A percentile compares a stretch with the other conserved stretches of the same genome.
Evolutionary conservation across 164 flowering plant genomes (phyloP).

Genomic region (Amborella trichopoda): DNA sequence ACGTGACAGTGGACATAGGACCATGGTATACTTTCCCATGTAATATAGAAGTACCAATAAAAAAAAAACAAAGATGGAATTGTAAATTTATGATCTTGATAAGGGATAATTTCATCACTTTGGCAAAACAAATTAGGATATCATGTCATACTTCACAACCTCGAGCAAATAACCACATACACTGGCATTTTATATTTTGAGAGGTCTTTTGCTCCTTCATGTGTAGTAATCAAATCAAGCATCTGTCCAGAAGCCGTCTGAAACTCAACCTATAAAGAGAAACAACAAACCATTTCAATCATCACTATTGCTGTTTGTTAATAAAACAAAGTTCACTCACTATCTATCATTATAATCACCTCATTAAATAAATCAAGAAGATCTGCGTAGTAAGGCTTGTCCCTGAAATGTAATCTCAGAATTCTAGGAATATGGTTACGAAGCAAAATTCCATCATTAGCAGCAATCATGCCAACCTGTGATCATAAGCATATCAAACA

Average conservation of each 20-base stretch:
- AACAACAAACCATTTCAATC: too few relatives aligned
- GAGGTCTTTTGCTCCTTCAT: conserved; percentile 85
- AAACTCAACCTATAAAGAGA: conserved; percentile 68
- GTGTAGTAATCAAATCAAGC: conserved; percentile 91
- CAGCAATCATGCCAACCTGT: conserved; percentile 90
- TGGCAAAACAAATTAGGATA: too few relatives aligned
- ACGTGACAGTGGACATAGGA: too few relatives aligned
- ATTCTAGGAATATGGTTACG: conserved; percentile 84
- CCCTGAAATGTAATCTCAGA: conserved; percentile 66
- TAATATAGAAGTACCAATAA: too few relatives aligned
- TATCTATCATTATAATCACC: conserved; percentile 27
- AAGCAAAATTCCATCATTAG: conserved; percentile 76
- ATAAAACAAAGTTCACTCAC: background rate
- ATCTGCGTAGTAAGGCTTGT: conserved; percentile 80
- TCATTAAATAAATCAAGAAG: conserved; percentile 87
- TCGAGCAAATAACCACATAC: conserved; percentile 43
- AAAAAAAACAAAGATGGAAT: too few relatives aligned
- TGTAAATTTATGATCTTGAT: too few relatives aligned
- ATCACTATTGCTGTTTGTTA: too few relatives aligned
- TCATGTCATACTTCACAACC: too few relatives aligned
- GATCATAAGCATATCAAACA: too few relatives aligned
- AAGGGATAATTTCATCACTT: too few relatives aligned
- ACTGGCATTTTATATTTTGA: conserved; percentile 61
- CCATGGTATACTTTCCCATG: too few relatives aligned
- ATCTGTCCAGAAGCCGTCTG: conserved; percentile 94